Conservation (phyloP, 495 filamentous ascomycete genomes). For the Trichoderma parareesei region DNA sequence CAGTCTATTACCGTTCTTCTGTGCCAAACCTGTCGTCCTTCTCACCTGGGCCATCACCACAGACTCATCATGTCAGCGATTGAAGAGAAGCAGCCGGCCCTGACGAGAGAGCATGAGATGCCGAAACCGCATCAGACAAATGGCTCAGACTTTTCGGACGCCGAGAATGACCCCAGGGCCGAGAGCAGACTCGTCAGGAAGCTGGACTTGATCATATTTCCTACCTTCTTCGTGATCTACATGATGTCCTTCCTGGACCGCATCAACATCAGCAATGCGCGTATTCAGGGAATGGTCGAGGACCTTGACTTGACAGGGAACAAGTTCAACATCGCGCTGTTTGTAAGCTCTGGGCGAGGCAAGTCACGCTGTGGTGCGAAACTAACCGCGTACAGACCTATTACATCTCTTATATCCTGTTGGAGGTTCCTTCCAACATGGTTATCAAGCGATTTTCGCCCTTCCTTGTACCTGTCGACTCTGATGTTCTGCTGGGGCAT, state of each 20-base stretch:
- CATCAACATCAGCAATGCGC: constrained; percentile 57
- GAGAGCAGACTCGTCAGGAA: constrained; percentile 27
- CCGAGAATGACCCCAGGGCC: constrained; percentile 17
- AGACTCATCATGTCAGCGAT: not conserved
- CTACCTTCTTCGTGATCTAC: constrained; percentile 36
- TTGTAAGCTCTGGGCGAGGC: constrained; percentile 25
- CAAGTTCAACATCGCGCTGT: constrained; percentile 53
- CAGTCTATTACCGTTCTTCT: not conserved
- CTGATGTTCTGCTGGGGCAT: constrained; percentile 45
- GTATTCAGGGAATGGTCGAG: constrained; percentile 49
- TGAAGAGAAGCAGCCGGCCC: not conserved
- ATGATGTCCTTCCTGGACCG: constrained; percentile 41
- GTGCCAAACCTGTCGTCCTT: not conserved
- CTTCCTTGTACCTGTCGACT: constrained; percentile 44
- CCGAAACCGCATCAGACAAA: not conserved
- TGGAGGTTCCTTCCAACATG: constrained; percentile 51
- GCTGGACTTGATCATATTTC: constrained; percentile 30
- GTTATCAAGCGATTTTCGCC: constrained; percentile 53
- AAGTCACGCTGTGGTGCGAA: not conserved
- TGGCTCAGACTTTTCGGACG: not conserved
- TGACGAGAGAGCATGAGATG: not conserved
- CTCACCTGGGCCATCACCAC: not conserved
- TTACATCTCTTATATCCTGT: constrained; percentile 43
- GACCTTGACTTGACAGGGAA: constrained; percentile 50
- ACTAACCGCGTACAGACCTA: constrained; percentile 23